These are phyloP conservation scores for Globisporangium yorkense DNA, from an alignment of 352 stramenopile genomes.

Conservation along the genomic window DNA sequence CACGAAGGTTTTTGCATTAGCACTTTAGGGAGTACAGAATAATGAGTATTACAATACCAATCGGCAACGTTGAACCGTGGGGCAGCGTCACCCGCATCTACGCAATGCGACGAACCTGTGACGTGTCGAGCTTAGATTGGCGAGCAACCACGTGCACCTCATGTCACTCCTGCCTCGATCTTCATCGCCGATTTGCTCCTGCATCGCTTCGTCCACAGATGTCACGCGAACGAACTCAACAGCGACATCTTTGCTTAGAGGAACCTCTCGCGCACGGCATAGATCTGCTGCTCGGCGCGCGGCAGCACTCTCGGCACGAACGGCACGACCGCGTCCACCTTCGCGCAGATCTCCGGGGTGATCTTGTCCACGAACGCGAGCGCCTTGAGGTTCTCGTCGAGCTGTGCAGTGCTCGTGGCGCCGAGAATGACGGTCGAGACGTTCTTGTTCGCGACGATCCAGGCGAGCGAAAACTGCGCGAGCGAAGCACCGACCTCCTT, in stretches of 20 bases:
- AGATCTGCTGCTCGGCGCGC: constrained; percentile 19
- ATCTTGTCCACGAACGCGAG: constrained; percentile 61
- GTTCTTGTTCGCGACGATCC: constrained; percentile 45
- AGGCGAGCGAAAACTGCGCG: constrained; percentile 44
- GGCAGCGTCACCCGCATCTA: not conserved
- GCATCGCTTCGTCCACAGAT: not conserved
- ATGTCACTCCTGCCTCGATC: too few species aligned
- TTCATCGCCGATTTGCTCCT: too few species aligned
- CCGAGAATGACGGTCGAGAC: constrained; percentile 31
- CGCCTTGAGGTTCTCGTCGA: constrained; percentile 74
- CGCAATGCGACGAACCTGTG: not conserved
- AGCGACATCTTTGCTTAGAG: constrained; percentile 16
- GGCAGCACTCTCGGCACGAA: constrained; percentile 28
- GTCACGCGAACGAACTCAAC: not conserved
- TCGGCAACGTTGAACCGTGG: not conserved
- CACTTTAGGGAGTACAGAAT: not conserved
- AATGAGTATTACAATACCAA: not conserved
- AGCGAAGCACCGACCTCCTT: constrained; percentile 54
- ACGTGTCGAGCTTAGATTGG: not conserved
- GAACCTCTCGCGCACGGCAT: constrained; percentile 29
- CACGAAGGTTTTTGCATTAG: not conserved
- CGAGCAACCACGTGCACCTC: not conserved
- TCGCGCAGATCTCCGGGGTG: constrained; percentile 52
- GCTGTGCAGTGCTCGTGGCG: constrained; percentile 30
- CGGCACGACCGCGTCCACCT: constrained; percentile 64